Evolutionary conservation across 2,329 filamentous ascomycete genomes (phyloP).

Genomic region (Nannizziopsis arthrosporioides): DNA sequence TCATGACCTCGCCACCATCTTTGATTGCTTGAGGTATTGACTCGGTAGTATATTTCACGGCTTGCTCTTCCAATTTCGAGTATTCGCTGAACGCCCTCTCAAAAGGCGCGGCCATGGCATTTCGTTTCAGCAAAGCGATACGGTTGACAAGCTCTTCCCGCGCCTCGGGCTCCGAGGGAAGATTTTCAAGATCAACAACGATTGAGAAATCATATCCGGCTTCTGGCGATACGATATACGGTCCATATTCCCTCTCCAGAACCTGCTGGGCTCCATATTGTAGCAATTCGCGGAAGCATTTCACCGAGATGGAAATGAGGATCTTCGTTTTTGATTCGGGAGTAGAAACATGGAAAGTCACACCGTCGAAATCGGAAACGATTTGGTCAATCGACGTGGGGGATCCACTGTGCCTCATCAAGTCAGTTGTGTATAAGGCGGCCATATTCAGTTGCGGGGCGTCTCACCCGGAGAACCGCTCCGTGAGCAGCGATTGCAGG

Average conservation of each 20-base stretch:
- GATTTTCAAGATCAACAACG: slow-evolving; percentile 71
- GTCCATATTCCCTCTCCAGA: slow-evolving; percentile 85
- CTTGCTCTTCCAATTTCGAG: slow-evolving; percentile 72
- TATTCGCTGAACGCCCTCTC: slow-evolving; percentile 94
- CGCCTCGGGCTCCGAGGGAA: slow-evolving; percentile 74
- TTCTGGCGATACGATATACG: slow-evolving; percentile 79
- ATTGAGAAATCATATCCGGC: slow-evolving; percentile 93
- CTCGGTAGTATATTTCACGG: slow-evolving; percentile 84
- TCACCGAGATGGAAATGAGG: slow-evolving; percentile 83
- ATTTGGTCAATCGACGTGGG: slow-evolving; percentile 92
- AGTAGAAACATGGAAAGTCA: slow-evolving; percentile 96
- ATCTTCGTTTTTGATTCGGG: slow-evolving; percentile 91
- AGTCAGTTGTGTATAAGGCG: slow-evolving; percentile 25
- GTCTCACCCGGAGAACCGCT: slow-evolving; percentile 74
- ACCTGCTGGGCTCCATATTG: slow-evolving; percentile 87
- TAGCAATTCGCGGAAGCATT: slow-evolving; percentile 86
- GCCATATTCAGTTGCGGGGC: slow-evolving; percentile 19
- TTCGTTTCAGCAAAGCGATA: slow-evolving; percentile 87
- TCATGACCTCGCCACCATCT: slow-evolving; percentile 86
- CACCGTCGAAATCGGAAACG: slow-evolving; percentile 96
- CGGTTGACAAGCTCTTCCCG: slow-evolving; percentile 76
- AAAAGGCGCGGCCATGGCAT: slow-evolving; percentile 97
- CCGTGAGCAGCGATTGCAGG: slow-evolving; percentile 89
- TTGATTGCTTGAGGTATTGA: slow-evolving; percentile 80
- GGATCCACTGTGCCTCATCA: slow-evolving; percentile 51